A percentile compares a stretch with the other conserved stretches of the same genome.
Evolutionary conservation across 257 asterid species (phyloP).

Genomic region (Solanum arcanum): DNA sequence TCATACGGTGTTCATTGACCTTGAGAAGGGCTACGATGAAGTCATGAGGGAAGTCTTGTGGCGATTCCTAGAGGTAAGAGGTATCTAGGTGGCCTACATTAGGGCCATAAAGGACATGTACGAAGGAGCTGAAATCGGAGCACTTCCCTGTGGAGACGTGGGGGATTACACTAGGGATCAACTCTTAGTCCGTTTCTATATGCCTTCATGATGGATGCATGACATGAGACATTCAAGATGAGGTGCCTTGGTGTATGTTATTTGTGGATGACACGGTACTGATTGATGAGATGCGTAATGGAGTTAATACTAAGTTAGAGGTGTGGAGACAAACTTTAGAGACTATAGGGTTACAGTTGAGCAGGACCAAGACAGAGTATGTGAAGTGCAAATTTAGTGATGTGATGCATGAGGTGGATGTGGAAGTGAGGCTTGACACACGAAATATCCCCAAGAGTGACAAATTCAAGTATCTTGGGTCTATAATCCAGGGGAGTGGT

Average conservation of each 20-base stretch:
- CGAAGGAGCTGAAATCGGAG: not conserved
- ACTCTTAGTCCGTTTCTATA: not conserved
- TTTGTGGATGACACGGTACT: not conserved
- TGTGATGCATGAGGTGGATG: not conserved
- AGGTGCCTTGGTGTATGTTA: not conserved
- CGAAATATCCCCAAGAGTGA: not conserved
- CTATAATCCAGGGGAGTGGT: not conserved
- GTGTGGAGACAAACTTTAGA: not conserved
- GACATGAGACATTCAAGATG: not conserved
- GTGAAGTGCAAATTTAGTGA: not conserved
- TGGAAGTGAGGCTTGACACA: not conserved
- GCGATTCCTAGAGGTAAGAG: not conserved
- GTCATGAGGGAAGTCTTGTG: not conserved
- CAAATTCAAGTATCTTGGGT: not conserved
- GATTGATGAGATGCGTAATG: not conserved
- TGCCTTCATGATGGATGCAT: not conserved
- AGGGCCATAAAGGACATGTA: not conserved
- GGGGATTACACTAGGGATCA: not conserved
- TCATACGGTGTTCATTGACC: not conserved
- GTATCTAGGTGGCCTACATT: not conserved
- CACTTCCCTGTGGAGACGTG: not conserved
- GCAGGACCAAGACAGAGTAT: not conserved
- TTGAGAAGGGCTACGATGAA: not conserved
- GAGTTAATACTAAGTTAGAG: not conserved
- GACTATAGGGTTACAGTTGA: not conserved